Evolutionary conservation across 1,284 basidiomycete genomes (phyloP).

Genomic region (Ustilago loliicola): DNA sequence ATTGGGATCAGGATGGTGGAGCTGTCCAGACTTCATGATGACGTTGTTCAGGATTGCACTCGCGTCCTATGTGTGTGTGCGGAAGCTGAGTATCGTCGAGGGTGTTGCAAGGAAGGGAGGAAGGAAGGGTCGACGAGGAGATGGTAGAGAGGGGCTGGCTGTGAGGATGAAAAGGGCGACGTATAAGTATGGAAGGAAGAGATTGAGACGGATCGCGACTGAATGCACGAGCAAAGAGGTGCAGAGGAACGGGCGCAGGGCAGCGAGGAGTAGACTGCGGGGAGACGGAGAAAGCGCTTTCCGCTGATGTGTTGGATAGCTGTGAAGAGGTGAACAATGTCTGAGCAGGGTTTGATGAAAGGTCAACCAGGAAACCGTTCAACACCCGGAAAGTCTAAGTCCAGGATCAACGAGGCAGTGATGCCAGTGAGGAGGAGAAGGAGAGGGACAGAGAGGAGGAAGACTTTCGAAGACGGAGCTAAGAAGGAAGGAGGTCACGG

Average conservation of each 20-base stretch:
- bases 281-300: neutral
- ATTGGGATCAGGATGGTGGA: conserved; percentile 46
- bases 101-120: neutral
- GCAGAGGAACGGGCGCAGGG: conserved; percentile 1
- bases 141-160: too few relatives aligned
- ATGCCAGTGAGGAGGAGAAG: neutral
- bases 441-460: neutral
- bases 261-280: neutral
- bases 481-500: neutral
- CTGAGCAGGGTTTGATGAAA: neutral
- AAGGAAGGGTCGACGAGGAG: neutral
- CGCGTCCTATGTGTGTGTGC: neutral
- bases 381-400: conserved; percentile 6
- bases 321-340: neutral
- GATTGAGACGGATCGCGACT: neutral
- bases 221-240: neutral
- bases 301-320: neutral
- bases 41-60: neutral
- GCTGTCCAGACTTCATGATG: conserved; percentile 35
- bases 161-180: neutral
- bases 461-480: neutral
- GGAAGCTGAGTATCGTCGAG: neutral
- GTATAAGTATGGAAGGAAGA: neutral
- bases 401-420: neutral
- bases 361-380: neutral